Conservation (phyloP, 2,329 filamentous ascomycete species). For the Fusarium sp. region DNA sequence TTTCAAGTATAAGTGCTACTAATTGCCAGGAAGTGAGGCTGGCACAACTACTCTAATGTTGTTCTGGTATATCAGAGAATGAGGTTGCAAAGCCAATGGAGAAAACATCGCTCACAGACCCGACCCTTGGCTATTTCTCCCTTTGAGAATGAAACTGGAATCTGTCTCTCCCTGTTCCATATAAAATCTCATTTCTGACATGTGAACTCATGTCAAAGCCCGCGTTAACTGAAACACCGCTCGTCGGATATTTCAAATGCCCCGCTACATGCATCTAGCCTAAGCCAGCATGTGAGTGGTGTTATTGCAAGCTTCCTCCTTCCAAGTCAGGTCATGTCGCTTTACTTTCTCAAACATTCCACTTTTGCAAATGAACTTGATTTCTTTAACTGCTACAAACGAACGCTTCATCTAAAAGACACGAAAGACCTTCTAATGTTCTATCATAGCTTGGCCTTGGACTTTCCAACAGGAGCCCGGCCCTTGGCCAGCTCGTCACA, state of each 20-base stretch:
- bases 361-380: neutral
- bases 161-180: neutral
- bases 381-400: slow-evolving; percentile 20
- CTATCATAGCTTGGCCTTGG: slow-evolving; percentile 43
- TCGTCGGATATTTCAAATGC: slow-evolving; percentile 28
- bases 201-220: neutral
- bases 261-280: slow-evolving; percentile 22
- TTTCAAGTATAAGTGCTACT: neutral
- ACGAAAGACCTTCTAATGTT: slow-evolving; percentile 24
- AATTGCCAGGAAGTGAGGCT: neutral
- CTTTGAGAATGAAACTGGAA: neutral
- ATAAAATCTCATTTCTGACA: neutral
- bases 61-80: neutral
- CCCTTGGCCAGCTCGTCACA: slow-evolving; percentile 55
- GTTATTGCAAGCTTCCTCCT: slow-evolving; percentile 4
- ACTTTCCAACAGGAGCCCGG: slow-evolving; percentile 25
- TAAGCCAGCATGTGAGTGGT: slow-evolving; percentile 1
- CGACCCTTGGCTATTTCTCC: neutral
- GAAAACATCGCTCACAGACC: neutral
- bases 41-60: neutral
- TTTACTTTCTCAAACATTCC: neutral
- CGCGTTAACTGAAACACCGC: slow-evolving; percentile 17
- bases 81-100: neutral
- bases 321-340: slow-evolving; percentile 9
- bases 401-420: slow-evolving; percentile 21